Conservation (phyloP, 768 basidiomycete genomes). For the Calocera viscosa region DNA sequence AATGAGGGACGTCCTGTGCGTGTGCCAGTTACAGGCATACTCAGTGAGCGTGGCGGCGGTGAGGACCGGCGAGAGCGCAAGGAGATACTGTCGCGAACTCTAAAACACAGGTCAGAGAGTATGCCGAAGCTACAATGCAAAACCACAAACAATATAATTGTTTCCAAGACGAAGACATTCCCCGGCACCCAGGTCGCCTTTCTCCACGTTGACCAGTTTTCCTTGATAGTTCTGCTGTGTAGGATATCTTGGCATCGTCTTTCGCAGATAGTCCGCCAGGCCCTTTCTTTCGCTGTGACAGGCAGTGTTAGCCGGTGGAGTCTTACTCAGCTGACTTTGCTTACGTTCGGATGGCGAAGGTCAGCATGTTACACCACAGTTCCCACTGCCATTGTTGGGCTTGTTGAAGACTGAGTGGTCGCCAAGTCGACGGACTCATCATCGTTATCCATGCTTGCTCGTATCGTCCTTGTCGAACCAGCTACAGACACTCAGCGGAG, state of each 20-base stretch:
- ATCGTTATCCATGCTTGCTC: neutral
- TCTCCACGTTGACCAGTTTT: neutral
- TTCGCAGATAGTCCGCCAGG: neutral
- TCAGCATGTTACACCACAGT: conserved; percentile 5
- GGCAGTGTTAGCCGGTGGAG: neutral
- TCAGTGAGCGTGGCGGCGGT: neutral
- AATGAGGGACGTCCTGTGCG: conserved; percentile 50
- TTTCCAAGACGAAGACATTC: neutral
- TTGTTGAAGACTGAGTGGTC: neutral
- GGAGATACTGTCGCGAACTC: neutral
- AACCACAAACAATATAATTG: neutral
- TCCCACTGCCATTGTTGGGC: conserved; percentile 6
- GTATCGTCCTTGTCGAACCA: neutral
- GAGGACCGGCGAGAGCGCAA: neutral
- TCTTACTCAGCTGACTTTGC: neutral
- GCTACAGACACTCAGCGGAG: neutral
- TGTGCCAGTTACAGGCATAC: neutral
- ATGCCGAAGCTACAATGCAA: no score
- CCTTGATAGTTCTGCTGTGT: neutral
- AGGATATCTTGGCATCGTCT: conserved; percentile 6
- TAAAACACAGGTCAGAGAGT: neutral
- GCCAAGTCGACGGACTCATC: neutral
- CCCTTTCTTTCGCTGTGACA: neutral
- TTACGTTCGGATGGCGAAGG: neutral
- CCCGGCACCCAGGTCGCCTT: neutral